Conservation (phyloP, 2,329 filamentous ascomycete species). For the Onygena corvina region DNA sequence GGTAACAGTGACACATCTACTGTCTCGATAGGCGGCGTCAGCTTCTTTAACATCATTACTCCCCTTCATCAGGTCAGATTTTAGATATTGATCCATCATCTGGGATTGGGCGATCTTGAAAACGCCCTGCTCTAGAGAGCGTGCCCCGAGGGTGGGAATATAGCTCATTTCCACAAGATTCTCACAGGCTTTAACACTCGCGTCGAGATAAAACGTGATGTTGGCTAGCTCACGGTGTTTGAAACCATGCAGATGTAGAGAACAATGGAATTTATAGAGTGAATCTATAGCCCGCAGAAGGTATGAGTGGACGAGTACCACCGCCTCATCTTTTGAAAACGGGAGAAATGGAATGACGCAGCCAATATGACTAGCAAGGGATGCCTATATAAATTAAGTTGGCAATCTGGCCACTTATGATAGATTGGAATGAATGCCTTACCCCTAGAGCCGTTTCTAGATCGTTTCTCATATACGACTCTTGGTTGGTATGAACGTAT, state of each 20-base stretch:
- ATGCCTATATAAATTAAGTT: constrained; percentile 12
- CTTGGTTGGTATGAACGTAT: background rate
- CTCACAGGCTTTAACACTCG: constrained; percentile 1
- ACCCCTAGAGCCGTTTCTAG: background rate
- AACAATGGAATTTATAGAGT: background rate
- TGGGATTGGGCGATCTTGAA: constrained; percentile 9
- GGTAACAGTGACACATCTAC: background rate
- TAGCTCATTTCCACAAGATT: constrained; percentile 5
- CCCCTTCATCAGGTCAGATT: background rate
- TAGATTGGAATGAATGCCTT: too few relatives aligned
- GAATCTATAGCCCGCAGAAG: constrained; percentile 23
- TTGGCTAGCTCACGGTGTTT: background rate
- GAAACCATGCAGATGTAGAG: background rate
- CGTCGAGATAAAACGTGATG: constrained; percentile 2
- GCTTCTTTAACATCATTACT: background rate
- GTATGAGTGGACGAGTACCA: constrained; percentile 34
- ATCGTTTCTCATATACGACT: background rate
- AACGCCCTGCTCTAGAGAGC: constrained; percentile 11
- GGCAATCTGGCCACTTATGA: background rate
- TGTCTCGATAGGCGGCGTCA: background rate
- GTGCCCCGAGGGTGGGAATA: constrained; percentile 9
- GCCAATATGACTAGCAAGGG: constrained; percentile 29
- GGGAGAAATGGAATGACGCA: constrained; percentile 35
- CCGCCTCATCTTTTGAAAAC: constrained; percentile 31
- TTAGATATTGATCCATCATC: constrained; percentile 9